Evolutionary conservation across 306 rosid species (phyloP), one percentile per base, ranked within the genome.

Genomic region (Ceratonia siliqua): DNA sequence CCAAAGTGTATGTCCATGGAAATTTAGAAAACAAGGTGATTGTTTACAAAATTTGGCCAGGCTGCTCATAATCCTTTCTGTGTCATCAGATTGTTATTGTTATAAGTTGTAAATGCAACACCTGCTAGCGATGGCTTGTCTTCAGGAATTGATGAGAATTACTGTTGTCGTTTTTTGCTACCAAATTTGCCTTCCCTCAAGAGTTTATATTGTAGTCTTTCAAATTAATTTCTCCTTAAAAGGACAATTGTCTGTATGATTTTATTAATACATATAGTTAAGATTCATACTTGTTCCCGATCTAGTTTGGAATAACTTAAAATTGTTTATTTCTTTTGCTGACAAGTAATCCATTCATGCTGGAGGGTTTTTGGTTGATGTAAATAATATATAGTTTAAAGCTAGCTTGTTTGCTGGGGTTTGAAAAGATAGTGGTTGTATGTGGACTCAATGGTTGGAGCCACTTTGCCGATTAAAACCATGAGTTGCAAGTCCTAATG

Each of bases 1-100:
- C 91, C 66, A 91, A 87, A 86, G 92, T 91, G 7, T 88, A 75
- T 67, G 83, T 88, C 48, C 97, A 89, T 68, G 96, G 97, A 76
- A 87, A 74, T 78, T 57, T 69, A 14, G 48, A 55, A 67, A 82
- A 84, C 71, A 65, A 69, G 53, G 83, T 77, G 46, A 71, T 88
- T 39, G 4, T 88, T 77, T 25, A 59, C 68, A 62, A 72, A 84
- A 62, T 36, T 56, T 89, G 96, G 96, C 96, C 88, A 20, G 96
- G 96, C 54, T 94, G 94, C 88, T 72, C 59, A 21, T 81, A 79
- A 79, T 53, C 59, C 45, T 43, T 36, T 33, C 3, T 56, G 18
- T 28, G 10, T 63, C 33, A 24, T 46, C 24, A 65, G 62, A 35
- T 24, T 57, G 3, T 8, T 35, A 14, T 72, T 64, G 50, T 17